Percentiles rank a stretch among this genome's conserved stretches.
These are phyloP conservation scores for Cantharellus cinnabarinus DNA, from an alignment of 768 basidiomycete genomes.

Conservation along the genomic window DNA sequence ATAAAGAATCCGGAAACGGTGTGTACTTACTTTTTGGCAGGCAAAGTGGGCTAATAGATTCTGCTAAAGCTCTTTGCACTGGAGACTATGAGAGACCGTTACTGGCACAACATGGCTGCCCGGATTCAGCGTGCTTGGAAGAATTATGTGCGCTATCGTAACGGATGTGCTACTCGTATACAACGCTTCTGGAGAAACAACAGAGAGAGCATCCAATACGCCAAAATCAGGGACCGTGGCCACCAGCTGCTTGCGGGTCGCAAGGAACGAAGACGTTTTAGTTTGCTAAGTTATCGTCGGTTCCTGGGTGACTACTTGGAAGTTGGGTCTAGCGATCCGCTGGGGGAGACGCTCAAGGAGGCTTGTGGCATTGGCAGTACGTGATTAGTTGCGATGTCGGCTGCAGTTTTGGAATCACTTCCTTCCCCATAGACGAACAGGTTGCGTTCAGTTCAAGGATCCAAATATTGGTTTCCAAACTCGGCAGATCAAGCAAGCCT, in stretches of 20 bases:
- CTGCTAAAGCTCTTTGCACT: conserved; percentile 68
- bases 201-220: conserved; percentile 79
- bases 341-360: conserved; percentile 54
- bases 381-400: conserved; percentile 12
- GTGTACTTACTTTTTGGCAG: conserved; percentile 2
- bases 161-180: conserved; percentile 86
- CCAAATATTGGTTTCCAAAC: conserved; percentile 69
- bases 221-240: conserved; percentile 82
- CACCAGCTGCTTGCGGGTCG: conserved; percentile 78
- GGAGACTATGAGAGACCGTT: conserved; percentile 95
- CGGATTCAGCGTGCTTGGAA: conserved; percentile 94
- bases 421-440: conserved; percentile 34
- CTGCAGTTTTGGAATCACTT: not conserved
- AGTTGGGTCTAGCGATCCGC: conserved; percentile 50
- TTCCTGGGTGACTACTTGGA: conserved; percentile 96
- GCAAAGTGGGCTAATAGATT: not conserved
- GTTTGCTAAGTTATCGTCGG: conserved; percentile 79
- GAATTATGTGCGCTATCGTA: conserved; percentile 87
- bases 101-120: conserved; percentile 99
- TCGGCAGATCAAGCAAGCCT: conserved; percentile 72
- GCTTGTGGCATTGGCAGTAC: conserved; percentile 57
- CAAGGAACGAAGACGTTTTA: conserved; percentile 86
- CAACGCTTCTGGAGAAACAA: conserved; percentile 99
- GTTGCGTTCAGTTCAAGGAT: conserved; percentile 70
- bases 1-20: conserved; percentile 99